Percentiles rank a stretch among this genome's conserved stretches.
Conservation (phyloP, 176 grass and related monocot genomes). For the bread wheat (Triticum aestivum) region DNA sequence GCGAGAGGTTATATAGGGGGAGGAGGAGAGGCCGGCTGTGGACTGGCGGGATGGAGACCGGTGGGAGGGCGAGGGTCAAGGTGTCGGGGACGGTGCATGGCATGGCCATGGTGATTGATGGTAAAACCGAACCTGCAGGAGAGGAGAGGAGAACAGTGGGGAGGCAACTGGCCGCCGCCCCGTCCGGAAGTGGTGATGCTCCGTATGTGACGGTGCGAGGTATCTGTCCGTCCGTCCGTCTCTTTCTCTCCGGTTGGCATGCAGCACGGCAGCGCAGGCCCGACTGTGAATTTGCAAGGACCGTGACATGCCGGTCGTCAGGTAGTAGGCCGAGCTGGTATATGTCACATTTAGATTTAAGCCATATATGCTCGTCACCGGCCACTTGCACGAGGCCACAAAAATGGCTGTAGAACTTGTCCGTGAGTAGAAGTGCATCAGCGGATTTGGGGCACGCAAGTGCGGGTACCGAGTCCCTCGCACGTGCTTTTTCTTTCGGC, state of each 20-base stretch:
- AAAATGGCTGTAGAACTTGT: background rate
- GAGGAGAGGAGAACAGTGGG: constrained; percentile 14
- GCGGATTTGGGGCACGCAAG: too few species aligned
- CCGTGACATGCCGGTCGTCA: background rate
- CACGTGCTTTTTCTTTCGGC: too few species aligned
- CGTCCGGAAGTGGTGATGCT: background rate
- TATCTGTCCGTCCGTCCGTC: background rate
- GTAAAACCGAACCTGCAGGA: background rate
- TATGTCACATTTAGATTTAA: background rate
- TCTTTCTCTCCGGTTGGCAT: constrained; percentile 13
- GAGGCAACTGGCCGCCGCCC: constrained; percentile 14
- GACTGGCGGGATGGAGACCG: background rate
- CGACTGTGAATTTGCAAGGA: background rate
- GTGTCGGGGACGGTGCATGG: background rate
- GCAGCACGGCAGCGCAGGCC: background rate
- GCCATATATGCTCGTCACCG: background rate
- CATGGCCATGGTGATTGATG: background rate
- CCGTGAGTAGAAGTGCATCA: background rate
- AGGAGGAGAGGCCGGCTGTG: background rate
- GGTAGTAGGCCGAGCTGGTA: background rate
- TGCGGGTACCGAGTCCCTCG: too few species aligned
- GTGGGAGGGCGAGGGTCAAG: constrained; percentile 17
- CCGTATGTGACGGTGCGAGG: background rate
- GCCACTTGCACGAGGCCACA: background rate
- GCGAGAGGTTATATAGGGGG: constrained; percentile 40